These are phyloP conservation scores for Amoebophrya sp. DNA, from an alignment of 169 alveolate species.

Conservation along the genomic window DNA sequence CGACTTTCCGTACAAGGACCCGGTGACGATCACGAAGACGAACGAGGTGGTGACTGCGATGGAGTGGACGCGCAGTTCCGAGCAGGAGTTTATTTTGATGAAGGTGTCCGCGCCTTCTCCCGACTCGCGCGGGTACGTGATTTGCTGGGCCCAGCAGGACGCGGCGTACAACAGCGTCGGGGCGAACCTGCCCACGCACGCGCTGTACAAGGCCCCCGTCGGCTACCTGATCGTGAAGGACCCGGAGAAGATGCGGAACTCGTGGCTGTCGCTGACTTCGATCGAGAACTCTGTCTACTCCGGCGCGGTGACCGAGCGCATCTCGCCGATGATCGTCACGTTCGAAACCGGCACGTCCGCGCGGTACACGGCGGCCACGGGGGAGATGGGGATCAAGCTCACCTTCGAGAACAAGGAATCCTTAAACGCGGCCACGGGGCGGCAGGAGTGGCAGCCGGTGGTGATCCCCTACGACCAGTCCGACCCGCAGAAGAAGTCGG, in stretches of 20 bases:
- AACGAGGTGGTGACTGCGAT: not conserved
- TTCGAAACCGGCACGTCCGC: not conserved
- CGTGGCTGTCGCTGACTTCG: not conserved
- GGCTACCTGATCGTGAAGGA: not conserved
- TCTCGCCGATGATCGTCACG: not conserved
- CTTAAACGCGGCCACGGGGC: not conserved
- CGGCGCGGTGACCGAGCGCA: not conserved
- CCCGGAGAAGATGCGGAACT: not conserved
- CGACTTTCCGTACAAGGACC: not conserved
- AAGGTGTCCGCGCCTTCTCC: not conserved
- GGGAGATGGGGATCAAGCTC: not conserved
- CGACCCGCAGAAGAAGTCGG: not conserved
- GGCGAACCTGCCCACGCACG: not conserved
- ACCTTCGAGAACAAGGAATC: not conserved
- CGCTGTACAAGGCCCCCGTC: not conserved
- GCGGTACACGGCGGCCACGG: not conserved
- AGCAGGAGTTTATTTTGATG: not conserved
- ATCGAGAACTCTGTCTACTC: not conserved
- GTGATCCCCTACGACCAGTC: not conserved
- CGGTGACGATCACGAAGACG: not conserved
- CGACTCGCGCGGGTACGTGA: not conserved
- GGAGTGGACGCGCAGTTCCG: not conserved
- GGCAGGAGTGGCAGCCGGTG: not conserved
- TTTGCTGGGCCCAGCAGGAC: not conserved
- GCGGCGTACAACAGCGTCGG: not conserved